phyloP scores from a whole-genome alignment of 371 early-diverging fungal genomes.

The Rhizomucor miehei region DNA sequence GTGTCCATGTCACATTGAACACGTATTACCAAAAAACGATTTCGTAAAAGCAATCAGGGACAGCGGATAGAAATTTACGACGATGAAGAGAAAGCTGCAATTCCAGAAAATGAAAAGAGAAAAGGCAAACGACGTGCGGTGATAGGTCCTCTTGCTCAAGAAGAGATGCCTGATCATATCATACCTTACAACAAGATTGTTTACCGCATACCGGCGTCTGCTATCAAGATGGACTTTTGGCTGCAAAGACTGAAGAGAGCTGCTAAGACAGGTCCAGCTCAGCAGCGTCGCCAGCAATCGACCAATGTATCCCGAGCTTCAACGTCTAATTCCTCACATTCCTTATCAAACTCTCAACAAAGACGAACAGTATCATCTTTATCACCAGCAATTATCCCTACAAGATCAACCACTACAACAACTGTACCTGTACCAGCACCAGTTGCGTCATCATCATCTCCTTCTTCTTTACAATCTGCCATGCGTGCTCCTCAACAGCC shows the following conservation, averaged over 20 bases:
- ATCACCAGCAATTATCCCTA: no score
- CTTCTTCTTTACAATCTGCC: no score
- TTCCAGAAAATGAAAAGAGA: slow-evolving; percentile 2
- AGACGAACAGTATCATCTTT: no score
- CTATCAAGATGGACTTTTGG: slow-evolving; percentile 43
- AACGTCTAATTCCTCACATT: no score
- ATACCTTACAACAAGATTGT: slow-evolving; percentile 24
- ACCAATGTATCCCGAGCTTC: not conserved
- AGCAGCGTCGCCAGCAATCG: not conserved
- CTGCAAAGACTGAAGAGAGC: no score
- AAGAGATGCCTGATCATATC: slow-evolving; percentile 12
- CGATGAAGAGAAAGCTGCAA: not conserved
- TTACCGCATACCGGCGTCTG: slow-evolving; percentile 41
- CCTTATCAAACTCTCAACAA: no score
- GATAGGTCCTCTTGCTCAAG: slow-evolving; percentile 2
- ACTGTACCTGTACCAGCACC: no score
- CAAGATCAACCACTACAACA: no score
- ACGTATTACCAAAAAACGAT: slow-evolving; percentile 35
- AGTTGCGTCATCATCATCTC: no score
- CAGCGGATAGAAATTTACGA: no score
- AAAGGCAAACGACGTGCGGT: not conserved
- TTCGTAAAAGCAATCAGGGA: not conserved
- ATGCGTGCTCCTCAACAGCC: no score
- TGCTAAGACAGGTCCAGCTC: not conserved
- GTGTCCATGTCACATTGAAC: slow-evolving; percentile 88